Percentiles rank a stretch among this genome's conserved stretches.
These are phyloP conservation scores for Melampsora americana DNA, from an alignment of 1,284 basidiomycete genomes.

Conservation along the genomic window DNA sequence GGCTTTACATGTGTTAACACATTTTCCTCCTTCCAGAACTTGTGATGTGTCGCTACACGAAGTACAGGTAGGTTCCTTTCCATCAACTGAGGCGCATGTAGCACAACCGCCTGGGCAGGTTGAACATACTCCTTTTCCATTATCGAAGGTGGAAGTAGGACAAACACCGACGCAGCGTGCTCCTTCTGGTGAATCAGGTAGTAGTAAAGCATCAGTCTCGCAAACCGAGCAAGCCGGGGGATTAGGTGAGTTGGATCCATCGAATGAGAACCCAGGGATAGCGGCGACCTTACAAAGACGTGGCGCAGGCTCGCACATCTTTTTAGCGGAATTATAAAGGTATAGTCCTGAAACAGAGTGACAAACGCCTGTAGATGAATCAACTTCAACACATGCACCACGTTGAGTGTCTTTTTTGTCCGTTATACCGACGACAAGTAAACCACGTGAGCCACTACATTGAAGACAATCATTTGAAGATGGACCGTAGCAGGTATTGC, in stretches of 20 bases:
- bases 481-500: constrained; percentile 30
- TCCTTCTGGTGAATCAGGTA: constrained; percentile 10
- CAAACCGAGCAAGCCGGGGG: constrained; percentile 24
- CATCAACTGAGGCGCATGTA: constrained; percentile 14
- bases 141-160: constrained; percentile 22
- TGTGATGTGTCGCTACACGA: constrained; percentile 4
- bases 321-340: constrained; percentile 30
- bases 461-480: constrained; percentile 21
- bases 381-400: constrained; percentile 25
- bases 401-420: constrained; percentile 12
- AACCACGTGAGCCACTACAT: constrained; percentile 11
- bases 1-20: constrained; percentile 11
- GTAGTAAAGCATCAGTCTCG: constrained; percentile 20
- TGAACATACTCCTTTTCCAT: constrained; percentile 11
- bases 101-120: constrained; percentile 20
- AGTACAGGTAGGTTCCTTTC: constrained; percentile 3
- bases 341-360: constrained; percentile 11
- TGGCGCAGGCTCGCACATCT: constrained; percentile 31
- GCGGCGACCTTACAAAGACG: constrained; percentile 23
- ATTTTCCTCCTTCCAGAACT: constrained; percentile 10
- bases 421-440: constrained; percentile 14
- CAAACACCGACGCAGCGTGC: constrained; percentile 22
- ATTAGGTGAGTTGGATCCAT: neutral
- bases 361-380: constrained; percentile 26
- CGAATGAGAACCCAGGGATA: constrained; percentile 34